Conservation (phyloP, 2,329 filamentous ascomycete genomes). For the Verticillium albo-atrum region DNA sequence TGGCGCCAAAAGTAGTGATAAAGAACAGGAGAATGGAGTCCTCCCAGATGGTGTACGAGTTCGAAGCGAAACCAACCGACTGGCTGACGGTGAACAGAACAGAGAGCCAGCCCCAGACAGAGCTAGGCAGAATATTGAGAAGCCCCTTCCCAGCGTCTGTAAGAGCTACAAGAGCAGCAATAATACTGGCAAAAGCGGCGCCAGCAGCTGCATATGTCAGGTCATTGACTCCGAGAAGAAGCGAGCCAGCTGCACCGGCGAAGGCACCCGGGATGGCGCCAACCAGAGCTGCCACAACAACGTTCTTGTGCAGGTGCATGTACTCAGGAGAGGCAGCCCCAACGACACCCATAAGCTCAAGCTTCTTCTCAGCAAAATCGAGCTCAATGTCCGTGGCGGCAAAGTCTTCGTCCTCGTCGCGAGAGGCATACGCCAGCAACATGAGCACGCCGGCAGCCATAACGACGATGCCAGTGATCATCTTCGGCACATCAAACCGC, state of each 20-base stretch:
- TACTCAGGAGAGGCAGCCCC: conserved; percentile 23
- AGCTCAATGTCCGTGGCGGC: conserved; percentile 50
- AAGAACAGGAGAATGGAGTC: conserved; percentile 93
- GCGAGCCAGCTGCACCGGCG: conserved; percentile 23
- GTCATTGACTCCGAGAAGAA: conserved; percentile 31
- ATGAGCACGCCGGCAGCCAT: conserved; percentile 63
- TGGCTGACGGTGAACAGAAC: conserved; percentile 78
- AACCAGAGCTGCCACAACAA: conserved; percentile 30
- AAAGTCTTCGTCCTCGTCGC: conserved; percentile 50
- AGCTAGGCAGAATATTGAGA: conserved; percentile 59
- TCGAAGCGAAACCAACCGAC: conserved; percentile 91
- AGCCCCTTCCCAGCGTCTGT: conserved; percentile 39
- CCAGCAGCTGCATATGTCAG: conserved; percentile 24
- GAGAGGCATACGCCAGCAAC: conserved; percentile 68
- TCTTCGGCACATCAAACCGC: conserved; percentile 81
- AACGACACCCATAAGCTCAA: conserved; percentile 43
- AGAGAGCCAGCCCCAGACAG: conserved; percentile 84
- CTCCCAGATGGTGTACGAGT: conserved; percentile 99
- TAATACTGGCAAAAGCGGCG: conserved; percentile 40
- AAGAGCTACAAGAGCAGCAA: conserved; percentile 35
- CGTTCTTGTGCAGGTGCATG: conserved; percentile 31
- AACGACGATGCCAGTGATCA: conserved; percentile 73
- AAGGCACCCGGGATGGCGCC: conserved; percentile 28
- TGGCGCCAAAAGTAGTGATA: conserved; percentile 77
- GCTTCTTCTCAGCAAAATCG: conserved; percentile 53